Evolutionary conservation across 768 basidiomycete species (phyloP).

Genomic region (Amanita jacksonii): DNA sequence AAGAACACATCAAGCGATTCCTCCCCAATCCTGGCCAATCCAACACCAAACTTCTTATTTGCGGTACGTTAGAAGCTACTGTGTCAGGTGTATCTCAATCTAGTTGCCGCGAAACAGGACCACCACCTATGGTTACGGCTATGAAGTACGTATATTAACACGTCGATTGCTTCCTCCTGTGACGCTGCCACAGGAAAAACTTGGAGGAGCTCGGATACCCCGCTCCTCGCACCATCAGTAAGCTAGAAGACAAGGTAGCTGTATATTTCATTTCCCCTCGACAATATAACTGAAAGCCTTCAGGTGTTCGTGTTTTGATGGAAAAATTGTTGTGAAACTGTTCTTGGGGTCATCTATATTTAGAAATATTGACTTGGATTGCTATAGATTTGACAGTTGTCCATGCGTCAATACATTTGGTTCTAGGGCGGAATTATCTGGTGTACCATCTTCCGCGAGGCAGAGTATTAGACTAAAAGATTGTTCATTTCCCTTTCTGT

Average conservation of each 20-base stretch:
- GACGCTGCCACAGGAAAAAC: constrained; percentile 54
- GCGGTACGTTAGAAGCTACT: constrained; percentile 40
- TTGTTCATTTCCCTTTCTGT: not conserved
- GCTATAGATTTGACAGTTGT: not conserved
- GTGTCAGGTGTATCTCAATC: not conserved
- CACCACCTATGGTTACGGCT: constrained; percentile 43
- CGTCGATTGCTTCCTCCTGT: constrained; percentile 2
- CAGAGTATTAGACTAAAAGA: constrained; percentile 5
- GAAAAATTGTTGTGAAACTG: too few relatives aligned
- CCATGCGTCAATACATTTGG: not conserved
- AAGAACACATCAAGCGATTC: constrained; percentile 79
- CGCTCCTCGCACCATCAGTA: constrained; percentile 83
- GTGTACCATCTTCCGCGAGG: constrained; percentile 4
- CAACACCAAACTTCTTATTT: constrained; percentile 82
- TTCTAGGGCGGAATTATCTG: not conserved
- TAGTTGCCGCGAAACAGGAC: constrained; percentile 33
- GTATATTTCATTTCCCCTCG: constrained; percentile 7
- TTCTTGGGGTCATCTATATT: too few relatives aligned
- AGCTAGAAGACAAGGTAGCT: constrained; percentile 77
- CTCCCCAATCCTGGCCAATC: constrained; percentile 53
- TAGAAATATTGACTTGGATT: too few relatives aligned
- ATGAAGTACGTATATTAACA: constrained; percentile 33
- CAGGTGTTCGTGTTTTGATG: constrained; percentile 33
- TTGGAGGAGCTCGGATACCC: constrained; percentile 83
- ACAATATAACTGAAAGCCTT: constrained; percentile 7